phyloP scores from a whole-genome alignment of 1,139 yeast genomes.

The Yamadazyma sp. region DNA sequence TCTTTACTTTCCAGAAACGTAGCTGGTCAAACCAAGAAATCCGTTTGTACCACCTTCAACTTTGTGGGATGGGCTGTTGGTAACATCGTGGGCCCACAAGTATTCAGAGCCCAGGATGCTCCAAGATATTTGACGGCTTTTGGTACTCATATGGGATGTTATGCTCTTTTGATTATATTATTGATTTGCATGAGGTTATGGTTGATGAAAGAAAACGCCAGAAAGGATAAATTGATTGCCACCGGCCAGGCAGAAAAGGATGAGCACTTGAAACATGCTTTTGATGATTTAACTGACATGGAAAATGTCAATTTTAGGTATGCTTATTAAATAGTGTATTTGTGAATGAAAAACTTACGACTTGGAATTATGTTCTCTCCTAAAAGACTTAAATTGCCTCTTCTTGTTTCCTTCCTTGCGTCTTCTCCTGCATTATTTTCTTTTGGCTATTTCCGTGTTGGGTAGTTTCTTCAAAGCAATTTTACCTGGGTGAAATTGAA shows the following conservation, averaged over 20 bases:
- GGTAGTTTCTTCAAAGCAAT: too few species aligned
- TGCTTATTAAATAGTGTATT: conserved; percentile 17
- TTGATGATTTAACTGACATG: conserved; percentile 38
- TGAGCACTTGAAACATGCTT: conserved; percentile 22
- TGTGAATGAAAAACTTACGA: conserved; percentile 3
- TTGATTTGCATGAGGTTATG: conserved; percentile 23
- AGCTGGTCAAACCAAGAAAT: conserved; percentile 30
- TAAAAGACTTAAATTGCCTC: too few species aligned
- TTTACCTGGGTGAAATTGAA: too few species aligned
- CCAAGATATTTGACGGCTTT: conserved; percentile 29
- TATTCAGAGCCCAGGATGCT: conserved; percentile 26
- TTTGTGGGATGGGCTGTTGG: conserved; percentile 31
- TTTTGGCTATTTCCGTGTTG: too few species aligned
- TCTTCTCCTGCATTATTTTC: too few species aligned
- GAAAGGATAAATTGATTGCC: conserved; percentile 18
- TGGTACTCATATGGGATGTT: conserved; percentile 30
- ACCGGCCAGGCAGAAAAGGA: conserved; percentile 15
- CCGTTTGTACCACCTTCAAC: conserved; percentile 24
- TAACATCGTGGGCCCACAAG: conserved; percentile 29
- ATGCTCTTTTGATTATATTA: conserved; percentile 26
- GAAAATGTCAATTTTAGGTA: conserved; percentile 38
- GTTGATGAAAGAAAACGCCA: conserved; percentile 23
- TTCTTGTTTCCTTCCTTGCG: too few species aligned
- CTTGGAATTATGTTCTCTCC: too few species aligned
- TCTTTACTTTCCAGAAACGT: conserved; percentile 27